Base-by-base conservation (phyloP, 345 rosid genomes). In the Aurinia saxatilis region DNA sequence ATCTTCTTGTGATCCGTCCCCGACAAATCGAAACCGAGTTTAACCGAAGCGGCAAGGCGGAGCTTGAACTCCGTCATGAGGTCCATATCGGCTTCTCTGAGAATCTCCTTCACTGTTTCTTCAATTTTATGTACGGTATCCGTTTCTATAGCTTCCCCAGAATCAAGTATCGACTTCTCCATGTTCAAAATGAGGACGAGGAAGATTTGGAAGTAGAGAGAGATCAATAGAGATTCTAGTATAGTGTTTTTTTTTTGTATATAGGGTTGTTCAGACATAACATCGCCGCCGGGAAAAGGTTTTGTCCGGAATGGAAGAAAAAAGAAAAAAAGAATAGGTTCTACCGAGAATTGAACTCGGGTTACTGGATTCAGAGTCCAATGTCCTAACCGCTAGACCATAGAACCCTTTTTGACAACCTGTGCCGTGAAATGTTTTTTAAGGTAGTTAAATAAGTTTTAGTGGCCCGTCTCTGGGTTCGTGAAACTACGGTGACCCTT, bases 301-400 rank as follows among this genome's bases (percentile, higher is more conserved):
- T 0, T 17, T 25, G 49, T 23, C 2, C 50, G 57, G 57, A 35
- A 19, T 3, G 50, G 1, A 1, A 30, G 30, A 25, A 51, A 50
- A 38, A 3, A 0, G 31, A 7, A 5, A 27, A 27, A 27, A 27
- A 27, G 6, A 1, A 0, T 19, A 84, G 87, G 88, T 91, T 80
- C 96, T 77, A 88, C 95, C 88, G 87, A 91, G 84, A 84, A 38
- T 88, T 86, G 96, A 91, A 91, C 92, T 88, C 92, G 90, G 90
- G 96, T 80, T 88, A 88, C 82, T 81, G 81, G 85, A 88, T 88
- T 88, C 90, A 91, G 88, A 84, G 95, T 86, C 88, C 81, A 81
- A 83, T 88, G 92, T 86, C 95, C 95, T 88, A 39, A 88, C 98
- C 96, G 77, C 95, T 88, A 83, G 93, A 87, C 86, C 93, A 83